Conservation (phyloP, 2,329 filamentous ascomycete genomes). For the Trichoderma sp. region DNA sequence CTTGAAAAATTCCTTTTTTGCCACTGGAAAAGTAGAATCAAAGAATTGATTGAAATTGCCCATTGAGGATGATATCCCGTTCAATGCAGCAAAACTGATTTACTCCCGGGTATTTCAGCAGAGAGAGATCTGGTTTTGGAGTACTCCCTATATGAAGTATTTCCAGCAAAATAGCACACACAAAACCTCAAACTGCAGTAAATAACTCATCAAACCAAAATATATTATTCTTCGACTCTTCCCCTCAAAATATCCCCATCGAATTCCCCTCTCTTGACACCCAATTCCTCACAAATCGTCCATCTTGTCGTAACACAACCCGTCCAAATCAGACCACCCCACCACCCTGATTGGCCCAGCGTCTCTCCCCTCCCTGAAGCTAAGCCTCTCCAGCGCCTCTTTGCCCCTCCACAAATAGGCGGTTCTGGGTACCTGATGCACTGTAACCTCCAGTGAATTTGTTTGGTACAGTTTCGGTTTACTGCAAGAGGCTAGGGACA, state of each 20-base stretch:
- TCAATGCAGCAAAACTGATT: neutral
- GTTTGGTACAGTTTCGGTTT: neutral
- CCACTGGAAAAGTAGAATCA: neutral
- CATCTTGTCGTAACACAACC: neutral
- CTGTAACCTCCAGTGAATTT: neutral
- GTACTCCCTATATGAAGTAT: neutral
- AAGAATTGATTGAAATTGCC: no score
- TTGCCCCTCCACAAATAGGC: neutral
- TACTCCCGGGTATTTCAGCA: neutral
- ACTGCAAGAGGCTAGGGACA: constrained; percentile 3
- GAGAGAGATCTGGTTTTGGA: neutral
- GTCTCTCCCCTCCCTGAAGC: neutral
- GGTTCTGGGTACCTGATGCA: neutral
- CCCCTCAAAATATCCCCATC: neutral
- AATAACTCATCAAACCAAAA: neutral
- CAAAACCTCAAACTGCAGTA: no score
- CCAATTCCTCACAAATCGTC: neutral
- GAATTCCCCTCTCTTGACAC: neutral
- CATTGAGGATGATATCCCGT: neutral
- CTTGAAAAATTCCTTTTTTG: neutral
- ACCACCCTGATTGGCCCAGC: neutral
- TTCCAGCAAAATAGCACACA: neutral
- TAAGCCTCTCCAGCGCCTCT: neutral
- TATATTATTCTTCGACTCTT: neutral
- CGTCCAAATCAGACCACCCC: neutral